These are phyloP conservation scores for Arabis hirsuta DNA, from an alignment of 345 rosid genomes.

Conservation along the genomic window DNA sequence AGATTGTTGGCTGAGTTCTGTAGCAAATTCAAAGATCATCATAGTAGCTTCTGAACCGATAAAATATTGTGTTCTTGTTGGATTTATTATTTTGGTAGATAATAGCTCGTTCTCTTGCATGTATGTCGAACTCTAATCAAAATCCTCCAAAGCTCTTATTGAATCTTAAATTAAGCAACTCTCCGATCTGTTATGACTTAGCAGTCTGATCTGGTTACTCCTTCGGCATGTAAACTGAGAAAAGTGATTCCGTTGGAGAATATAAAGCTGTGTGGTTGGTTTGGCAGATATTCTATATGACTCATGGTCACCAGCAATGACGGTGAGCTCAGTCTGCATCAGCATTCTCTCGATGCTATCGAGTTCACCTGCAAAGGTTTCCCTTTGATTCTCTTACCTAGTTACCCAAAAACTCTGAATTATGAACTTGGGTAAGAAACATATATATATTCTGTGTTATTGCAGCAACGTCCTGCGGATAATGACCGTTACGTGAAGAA, in stretches of 20 bases:
- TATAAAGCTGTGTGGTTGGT: conserved; percentile 5
- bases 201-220: not conserved
- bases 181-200: too few relatives aligned
- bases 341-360: conserved; percentile 99
- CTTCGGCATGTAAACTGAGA: not conserved
- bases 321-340: conserved; percentile 93
- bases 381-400: not conserved
- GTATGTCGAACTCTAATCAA: not conserved
- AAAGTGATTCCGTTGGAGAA: not conserved
- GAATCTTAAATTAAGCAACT: conserved; percentile 4
- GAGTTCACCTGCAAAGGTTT: conserved; percentile 92
- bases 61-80: not conserved
- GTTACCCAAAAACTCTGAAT: not conserved
- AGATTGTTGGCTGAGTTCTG: not conserved
- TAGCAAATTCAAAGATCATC: not conserved
- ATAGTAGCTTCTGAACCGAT: not conserved
- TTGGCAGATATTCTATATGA: conserved; percentile 86
- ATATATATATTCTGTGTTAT: not conserved
- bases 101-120: not conserved
- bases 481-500: conserved; percentile 96
- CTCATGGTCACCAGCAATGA: conserved; percentile 99
- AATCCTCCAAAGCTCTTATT: not conserved
- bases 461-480: conserved; percentile 96
- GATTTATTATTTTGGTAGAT: not conserved
- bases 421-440: not conserved